A percentile compares a stretch with the other conserved stretches of the same genome.
Evolutionary conservation across 2,329 filamentous ascomycete genomes (phyloP).

Genomic region (Parafenestella ontariensis): DNA sequence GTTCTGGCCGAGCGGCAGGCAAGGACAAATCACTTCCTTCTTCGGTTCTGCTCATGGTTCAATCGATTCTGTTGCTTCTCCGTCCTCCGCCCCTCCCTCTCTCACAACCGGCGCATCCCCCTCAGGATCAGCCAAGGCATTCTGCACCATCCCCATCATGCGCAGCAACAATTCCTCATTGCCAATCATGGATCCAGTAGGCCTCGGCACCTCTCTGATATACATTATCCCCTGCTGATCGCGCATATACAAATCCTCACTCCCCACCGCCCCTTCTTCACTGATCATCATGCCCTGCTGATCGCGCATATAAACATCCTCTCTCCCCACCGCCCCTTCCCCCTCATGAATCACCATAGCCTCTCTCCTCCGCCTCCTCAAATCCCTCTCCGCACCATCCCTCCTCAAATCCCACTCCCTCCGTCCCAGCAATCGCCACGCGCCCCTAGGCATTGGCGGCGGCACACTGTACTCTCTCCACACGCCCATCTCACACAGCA

Average conservation of each 20-base stretch:
- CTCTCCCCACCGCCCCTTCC: slow-evolving; percentile 73
- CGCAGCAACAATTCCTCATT: not conserved
- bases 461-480: slow-evolving; percentile 15
- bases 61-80: not conserved
- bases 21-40: not conserved
- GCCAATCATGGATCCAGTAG: too few relatives aligned
- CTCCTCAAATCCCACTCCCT: slow-evolving; percentile 52
- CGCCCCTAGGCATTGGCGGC: slow-evolving; percentile 3
- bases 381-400: slow-evolving; percentile 69
- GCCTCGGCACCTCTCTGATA: too few relatives aligned
- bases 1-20: not conserved
- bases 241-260: too few relatives aligned
- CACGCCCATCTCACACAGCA: slow-evolving; percentile 36
- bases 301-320: slow-evolving; percentile 75
- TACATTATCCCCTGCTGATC: not conserved
- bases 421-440: slow-evolving; percentile 12
- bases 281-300: slow-evolving; percentile 20
- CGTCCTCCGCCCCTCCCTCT: not conserved
- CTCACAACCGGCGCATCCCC: not conserved
- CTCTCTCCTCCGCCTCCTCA: slow-evolving; percentile 79
- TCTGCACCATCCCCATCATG: not conserved
- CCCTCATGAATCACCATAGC: slow-evolving; percentile 92
- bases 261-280: not conserved
- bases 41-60: not conserved
- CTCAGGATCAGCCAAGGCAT: not conserved